phyloP scores from a whole-genome alignment of 352 stramenopile genomes.

The Peronospora tabacina region DNA sequence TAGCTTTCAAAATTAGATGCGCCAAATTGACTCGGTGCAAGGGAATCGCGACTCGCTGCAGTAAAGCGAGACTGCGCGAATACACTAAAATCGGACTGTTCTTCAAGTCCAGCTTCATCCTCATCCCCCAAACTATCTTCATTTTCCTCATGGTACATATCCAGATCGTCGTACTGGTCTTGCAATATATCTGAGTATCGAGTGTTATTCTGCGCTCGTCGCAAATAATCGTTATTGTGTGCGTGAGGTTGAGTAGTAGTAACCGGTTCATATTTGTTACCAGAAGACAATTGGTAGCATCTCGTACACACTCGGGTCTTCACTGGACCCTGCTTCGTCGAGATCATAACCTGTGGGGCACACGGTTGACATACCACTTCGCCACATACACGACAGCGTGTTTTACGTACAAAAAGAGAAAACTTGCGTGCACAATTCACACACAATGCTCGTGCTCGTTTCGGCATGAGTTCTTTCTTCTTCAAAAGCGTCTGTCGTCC shows the following conservation, averaged over 20 bases:
- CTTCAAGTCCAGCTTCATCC: conserved; percentile 39
- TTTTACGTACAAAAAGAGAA: conserved; percentile 65
- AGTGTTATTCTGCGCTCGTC: conserved; percentile 32
- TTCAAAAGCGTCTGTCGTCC: conserved; percentile 49
- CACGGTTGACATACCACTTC: conserved; percentile 71
- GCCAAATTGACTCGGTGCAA: conserved; percentile 23
- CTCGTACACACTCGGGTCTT: conserved; percentile 58
- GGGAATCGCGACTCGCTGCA: conserved; percentile 32
- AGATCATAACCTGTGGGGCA: conserved; percentile 48
- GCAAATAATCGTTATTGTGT: conserved; percentile 10
- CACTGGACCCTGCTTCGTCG: conserved; percentile 20
- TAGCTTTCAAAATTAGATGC: conserved; percentile 23
- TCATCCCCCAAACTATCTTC: conserved; percentile 32
- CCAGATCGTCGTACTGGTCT: conserved; percentile 21
- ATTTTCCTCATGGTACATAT: conserved; percentile 18
- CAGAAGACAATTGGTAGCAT: conserved; percentile 36
- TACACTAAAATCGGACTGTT: conserved; percentile 47
- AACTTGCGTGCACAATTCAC: conserved; percentile 60
- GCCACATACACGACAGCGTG: conserved; percentile 58
- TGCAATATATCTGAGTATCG: conserved; percentile 39
- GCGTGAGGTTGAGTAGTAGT: conserved; percentile 6
- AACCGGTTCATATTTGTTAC: conserved; percentile 29
- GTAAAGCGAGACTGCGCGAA: conserved; percentile 53
- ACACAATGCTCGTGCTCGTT: conserved; percentile 46
- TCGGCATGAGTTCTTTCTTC: conserved; percentile 64